Evolutionary conservation across 2,329 filamentous ascomycete species (phyloP).

Genomic region (Samsoniella hepiali): DNA sequence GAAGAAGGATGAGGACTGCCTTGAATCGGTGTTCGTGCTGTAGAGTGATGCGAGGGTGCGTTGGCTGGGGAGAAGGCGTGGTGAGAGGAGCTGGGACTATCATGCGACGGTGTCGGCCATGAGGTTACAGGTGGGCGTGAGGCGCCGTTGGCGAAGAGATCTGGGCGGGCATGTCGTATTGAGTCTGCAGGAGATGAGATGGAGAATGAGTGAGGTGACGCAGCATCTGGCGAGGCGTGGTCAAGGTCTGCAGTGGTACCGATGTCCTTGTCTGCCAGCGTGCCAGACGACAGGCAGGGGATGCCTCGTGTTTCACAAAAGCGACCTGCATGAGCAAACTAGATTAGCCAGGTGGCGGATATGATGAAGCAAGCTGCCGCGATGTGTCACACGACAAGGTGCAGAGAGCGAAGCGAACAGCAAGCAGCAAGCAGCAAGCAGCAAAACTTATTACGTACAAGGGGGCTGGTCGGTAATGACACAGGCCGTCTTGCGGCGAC

Average conservation of each 20-base stretch:
- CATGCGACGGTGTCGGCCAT: slow-evolving; percentile 11
- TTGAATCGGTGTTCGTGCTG: background rate
- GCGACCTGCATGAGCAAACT: slow-evolving; percentile 4
- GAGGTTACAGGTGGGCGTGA: slow-evolving; percentile 9
- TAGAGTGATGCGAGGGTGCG: background rate
- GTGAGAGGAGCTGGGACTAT: slow-evolving; percentile 14
- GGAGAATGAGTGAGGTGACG: slow-evolving; percentile 8
- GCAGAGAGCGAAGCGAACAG: background rate
- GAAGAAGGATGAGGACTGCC: slow-evolving; percentile 2
- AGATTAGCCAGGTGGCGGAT: background rate
- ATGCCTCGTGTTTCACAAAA: slow-evolving; percentile 19
- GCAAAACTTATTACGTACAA: slow-evolving; percentile 33
- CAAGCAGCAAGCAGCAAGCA: background rate
- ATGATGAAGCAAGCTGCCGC: background rate
- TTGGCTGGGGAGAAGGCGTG: slow-evolving; percentile 10
- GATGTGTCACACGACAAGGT: background rate
- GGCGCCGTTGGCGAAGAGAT: background rate
- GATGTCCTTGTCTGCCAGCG: slow-evolving; percentile 9
- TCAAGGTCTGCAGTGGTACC: background rate
- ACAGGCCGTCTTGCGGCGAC: slow-evolving; percentile 45
- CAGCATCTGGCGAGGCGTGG: slow-evolving; percentile 10
- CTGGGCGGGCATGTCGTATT: background rate
- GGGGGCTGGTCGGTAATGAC: slow-evolving; percentile 43
- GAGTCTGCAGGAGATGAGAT: slow-evolving; percentile 18
- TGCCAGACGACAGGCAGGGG: slow-evolving; percentile 18